Conservation (phyloP, 345 rosid species). For the Bruguiera sexangula region DNA sequence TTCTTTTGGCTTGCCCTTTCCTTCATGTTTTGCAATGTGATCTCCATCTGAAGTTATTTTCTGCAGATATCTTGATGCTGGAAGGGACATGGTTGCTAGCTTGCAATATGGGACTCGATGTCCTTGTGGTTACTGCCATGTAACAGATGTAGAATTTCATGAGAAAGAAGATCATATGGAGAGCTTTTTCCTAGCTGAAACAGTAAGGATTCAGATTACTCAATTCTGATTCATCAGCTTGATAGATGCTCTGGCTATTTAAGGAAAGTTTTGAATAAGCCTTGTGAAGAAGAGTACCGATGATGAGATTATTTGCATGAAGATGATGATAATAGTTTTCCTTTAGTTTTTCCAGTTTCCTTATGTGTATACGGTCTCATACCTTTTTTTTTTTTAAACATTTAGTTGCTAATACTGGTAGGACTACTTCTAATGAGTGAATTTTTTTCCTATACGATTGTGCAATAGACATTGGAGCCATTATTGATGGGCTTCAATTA, state of each 20-base stretch:
- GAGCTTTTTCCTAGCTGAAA: slow-evolving; percentile 99
- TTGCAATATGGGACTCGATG: slow-evolving; percentile 93
- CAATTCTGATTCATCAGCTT: neutral
- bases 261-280: too few relatives aligned
- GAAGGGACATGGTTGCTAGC: slow-evolving; percentile 93
- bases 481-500: too few relatives aligned
- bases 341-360: neutral
- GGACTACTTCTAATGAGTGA: too few relatives aligned
- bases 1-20: neutral
- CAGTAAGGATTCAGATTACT: slow-evolving; percentile 47
- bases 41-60: neutral
- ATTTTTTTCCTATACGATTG: too few relatives aligned
- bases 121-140: slow-evolving; percentile 95
- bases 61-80: slow-evolving; percentile 83
- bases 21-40: slow-evolving; percentile 2
- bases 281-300: too few relatives aligned
- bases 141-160: slow-evolving; percentile 88
- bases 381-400: too few relatives aligned
- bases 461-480: too few relatives aligned
- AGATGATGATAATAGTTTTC: neutral
- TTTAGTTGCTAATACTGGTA: too few relatives aligned
- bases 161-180: slow-evolving; percentile 94
- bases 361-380: too few relatives aligned
- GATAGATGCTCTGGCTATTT: too few relatives aligned
- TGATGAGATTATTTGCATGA: neutral